Percentiles rank a stretch among this genome's conserved stretches.
Conservation (phyloP, 1,284 basidiomycete genomes). For the Leccinum pachyderme region DNA sequence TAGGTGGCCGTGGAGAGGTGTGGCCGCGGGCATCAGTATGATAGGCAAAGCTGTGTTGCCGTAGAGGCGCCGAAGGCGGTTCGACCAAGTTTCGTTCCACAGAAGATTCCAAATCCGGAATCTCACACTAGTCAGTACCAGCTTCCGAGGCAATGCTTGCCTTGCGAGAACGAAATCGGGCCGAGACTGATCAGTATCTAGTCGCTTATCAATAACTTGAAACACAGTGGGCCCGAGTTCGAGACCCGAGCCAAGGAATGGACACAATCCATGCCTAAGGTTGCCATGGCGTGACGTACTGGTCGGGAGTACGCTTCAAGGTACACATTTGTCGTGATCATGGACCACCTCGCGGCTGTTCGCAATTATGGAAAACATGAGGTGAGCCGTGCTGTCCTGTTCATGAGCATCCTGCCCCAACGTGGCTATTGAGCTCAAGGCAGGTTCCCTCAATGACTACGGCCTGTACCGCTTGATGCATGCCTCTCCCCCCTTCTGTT, state of each 20-base stretch:
- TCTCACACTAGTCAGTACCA: not conserved
- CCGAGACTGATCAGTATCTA: constrained; percentile 1
- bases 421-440: constrained; percentile 38
- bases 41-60: constrained; percentile 14
- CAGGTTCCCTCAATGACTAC: constrained; percentile 35
- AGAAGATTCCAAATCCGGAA: constrained; percentile 34
- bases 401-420: constrained; percentile 36
- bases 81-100: constrained; percentile 20
- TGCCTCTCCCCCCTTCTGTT: constrained; percentile 24
- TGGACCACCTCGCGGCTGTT: constrained; percentile 36
- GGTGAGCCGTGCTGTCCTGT: constrained; percentile 34
- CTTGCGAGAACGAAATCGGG: constrained; percentile 6
- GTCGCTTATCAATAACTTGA: constrained; percentile 16
- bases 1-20: constrained; percentile 4
- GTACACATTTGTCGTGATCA: constrained; percentile 36
- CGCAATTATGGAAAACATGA: constrained; percentile 39
- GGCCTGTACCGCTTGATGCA: constrained; percentile 35
- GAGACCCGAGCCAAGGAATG: constrained; percentile 2
- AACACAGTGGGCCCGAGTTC: constrained; percentile 7
- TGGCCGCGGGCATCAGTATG: constrained; percentile 13
- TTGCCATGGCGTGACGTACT: constrained; percentile 28
- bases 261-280: constrained; percentile 10
- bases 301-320: constrained; percentile 21
- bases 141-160: constrained; percentile 20
- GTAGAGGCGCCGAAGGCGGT: constrained; percentile 3